A percentile compares a stretch with the other conserved stretches of the same genome.
phyloP scores from a whole-genome alignment of 1,284 basidiomycete genomes.

The Prillingera fragicola region DNA sequence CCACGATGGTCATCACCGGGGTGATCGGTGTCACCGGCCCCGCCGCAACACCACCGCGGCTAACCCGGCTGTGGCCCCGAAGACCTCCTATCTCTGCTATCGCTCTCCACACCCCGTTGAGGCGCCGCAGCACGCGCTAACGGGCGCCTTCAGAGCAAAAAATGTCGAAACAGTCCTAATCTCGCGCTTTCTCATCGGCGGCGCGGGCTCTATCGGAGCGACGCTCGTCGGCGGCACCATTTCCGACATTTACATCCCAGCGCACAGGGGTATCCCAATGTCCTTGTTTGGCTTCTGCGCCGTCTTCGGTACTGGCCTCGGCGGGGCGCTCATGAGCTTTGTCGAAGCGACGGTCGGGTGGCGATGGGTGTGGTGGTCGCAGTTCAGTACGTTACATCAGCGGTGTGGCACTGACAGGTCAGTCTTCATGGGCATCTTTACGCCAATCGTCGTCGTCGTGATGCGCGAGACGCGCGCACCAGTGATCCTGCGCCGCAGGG shows the following conservation, averaged over 20 bases:
- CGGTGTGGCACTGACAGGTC: conserved; percentile 21
- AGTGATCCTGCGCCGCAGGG: conserved; percentile 40
- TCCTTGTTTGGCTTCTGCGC: conserved; percentile 54
- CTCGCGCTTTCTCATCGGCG: conserved; percentile 60
- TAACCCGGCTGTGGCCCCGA: too few relatives aligned
- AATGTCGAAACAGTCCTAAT: conserved; percentile 66
- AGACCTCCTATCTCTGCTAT: too few relatives aligned
- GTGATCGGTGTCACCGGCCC: too few relatives aligned
- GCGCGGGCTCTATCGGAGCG: conserved; percentile 58
- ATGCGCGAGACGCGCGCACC: conserved; percentile 45
- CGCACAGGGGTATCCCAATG: conserved; percentile 16
- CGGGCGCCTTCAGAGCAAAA: conserved; percentile 51
- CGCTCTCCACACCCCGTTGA: background rate
- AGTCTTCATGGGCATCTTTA: conserved; percentile 27
- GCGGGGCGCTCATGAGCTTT: conserved; percentile 61
- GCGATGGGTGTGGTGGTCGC: conserved; percentile 79
- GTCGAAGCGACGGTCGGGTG: conserved; percentile 59
- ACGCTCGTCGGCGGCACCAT: conserved; percentile 76
- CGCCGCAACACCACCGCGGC: too few relatives aligned
- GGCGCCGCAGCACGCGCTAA: conserved; percentile 10
- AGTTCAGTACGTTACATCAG: conserved; percentile 51
- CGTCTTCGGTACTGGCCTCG: conserved; percentile 59
- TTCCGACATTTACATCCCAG: conserved; percentile 56
- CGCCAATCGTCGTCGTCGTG: conserved; percentile 32
- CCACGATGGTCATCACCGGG: too few relatives aligned